phyloP scores from a whole-genome alignment of 2,329 filamentous ascomycete species.

The Helotiales sp. region DNA sequence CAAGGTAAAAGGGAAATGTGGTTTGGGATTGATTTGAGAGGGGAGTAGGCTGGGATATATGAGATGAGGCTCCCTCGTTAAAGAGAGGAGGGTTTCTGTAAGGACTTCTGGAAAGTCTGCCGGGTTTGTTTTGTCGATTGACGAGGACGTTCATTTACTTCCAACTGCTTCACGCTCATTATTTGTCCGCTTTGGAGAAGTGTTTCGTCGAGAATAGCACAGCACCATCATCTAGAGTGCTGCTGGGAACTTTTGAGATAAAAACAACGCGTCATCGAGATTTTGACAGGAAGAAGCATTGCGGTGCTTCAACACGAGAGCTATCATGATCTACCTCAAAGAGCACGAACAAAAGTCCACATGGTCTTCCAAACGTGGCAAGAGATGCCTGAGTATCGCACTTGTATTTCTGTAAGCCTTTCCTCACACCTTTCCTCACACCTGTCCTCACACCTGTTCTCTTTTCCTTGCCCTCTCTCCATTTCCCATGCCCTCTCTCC shows the following conservation, averaged over 20 bases:
- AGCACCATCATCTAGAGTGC: too few relatives aligned
- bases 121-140: too few relatives aligned
- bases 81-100: neutral
- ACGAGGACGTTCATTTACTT: neutral
- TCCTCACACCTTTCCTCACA: slow-evolving; percentile 4
- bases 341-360: slow-evolving; percentile 14
- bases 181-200: neutral
- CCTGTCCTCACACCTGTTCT: too few relatives aligned
- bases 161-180: neutral
- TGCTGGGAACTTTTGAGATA: too few relatives aligned
- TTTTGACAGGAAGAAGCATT: too few relatives aligned
- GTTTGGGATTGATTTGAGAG: neutral
- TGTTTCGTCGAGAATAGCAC: too few relatives aligned
- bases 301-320: neutral
- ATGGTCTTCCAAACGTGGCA: slow-evolving; percentile 17
- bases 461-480: too few relatives aligned
- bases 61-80: neutral
- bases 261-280: too few relatives aligned
- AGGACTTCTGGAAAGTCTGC: slow-evolving; percentile 1
- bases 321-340: slow-evolving; percentile 10
- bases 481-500: neutral
- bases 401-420: slow-evolving; percentile 23
- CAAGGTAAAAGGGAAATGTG: slow-evolving; percentile 8
- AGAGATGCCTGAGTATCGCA: slow-evolving; percentile 23
- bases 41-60: neutral